Evolutionary conservation across 2,329 filamentous ascomycete species (phyloP), one percentile per base, ranked within the genome.

Genomic region (Calcarisporium arbuscula): DNA sequence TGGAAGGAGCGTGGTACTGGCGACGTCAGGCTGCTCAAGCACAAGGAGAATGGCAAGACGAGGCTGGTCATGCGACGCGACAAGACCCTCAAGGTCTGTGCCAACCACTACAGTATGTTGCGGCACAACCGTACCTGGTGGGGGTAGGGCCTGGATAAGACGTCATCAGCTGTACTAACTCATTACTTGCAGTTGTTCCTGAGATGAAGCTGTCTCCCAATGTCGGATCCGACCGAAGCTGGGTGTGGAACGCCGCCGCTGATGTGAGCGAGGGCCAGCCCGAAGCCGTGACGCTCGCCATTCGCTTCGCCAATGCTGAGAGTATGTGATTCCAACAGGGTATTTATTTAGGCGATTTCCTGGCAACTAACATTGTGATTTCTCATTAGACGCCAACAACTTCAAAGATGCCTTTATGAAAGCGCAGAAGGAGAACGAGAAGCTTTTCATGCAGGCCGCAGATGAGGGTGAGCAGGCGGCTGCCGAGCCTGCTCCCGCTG

Each of bases 71-170:
- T 98, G 92, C 85, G 92, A 64, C 80, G 92, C 61, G 92, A 98
- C 74, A 96, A 96, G 86, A 98, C 92, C 42, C 80, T 96, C 70
- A 98, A 98, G 78, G 92, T 98, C 67, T 98, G 92, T 82, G 92
- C 92, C 60, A 98, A 98, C 75, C 92, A 98, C 77, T 98, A 98
- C 69, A 82, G 89, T 95, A 81, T 56, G 84, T 70, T n/a, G n/a
- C n/a, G n/a, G n/a, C n/a, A n/a, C n/a, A n/a, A n/a, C n/a, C n/a
- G n/a, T 14, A 23, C 12, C 10, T 30, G 19, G 27, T 18, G n/a
- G 8, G 8, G 26, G 8, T 12, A n/a, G 18, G 8, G 8, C 11
- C 20, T n/a, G n/a, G n/a, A n/a, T n/a, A n/a, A n/a, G n/a, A n/a
- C n/a, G n/a, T n/a, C 20, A 26, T 23, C 27, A 5, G 16, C 11